These are phyloP conservation scores for Platismatia glauca DNA, from an alignment of 495 filamentous ascomycete genomes.

Conservation along the genomic window DNA sequence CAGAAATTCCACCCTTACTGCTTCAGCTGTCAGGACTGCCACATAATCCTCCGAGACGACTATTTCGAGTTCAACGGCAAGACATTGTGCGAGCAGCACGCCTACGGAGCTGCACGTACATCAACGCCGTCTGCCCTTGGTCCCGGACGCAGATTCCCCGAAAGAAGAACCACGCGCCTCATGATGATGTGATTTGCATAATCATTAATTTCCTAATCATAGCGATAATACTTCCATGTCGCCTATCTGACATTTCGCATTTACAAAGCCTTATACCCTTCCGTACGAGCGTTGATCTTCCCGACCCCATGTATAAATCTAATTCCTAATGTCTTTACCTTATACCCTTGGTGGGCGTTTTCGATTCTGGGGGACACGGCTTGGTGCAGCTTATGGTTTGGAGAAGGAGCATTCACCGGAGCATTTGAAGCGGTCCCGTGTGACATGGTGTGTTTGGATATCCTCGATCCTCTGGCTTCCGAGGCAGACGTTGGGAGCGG, in stretches of 20 bases:
- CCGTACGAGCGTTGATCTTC: constrained; percentile 12
- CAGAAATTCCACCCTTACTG: constrained; percentile 82
- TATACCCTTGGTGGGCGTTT: background rate
- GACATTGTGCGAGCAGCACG: constrained; percentile 80
- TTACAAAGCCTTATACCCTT: constrained; percentile 21
- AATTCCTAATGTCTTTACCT: constrained; percentile 19
- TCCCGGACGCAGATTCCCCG: constrained; percentile 44
- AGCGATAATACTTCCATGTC: constrained; percentile 12
- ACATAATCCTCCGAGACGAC: constrained; percentile 51
- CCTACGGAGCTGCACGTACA: constrained; percentile 48
- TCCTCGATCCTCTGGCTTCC: background rate
- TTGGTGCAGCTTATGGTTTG: background rate
- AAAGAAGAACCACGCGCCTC: constrained; percentile 73
- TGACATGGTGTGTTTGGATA: background rate
- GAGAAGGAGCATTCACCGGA: background rate
- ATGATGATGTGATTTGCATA: constrained; percentile 65
- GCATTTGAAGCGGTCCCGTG: background rate
- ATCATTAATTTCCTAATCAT: constrained; percentile 18
- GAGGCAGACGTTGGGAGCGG: background rate
- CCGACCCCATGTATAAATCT: background rate
- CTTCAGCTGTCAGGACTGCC: constrained; percentile 67
- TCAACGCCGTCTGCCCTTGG: constrained; percentile 32
- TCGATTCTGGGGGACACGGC: background rate
- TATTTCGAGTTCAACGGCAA: constrained; percentile 61
- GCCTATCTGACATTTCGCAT: constrained; percentile 6